Evolutionary conservation across 192 early-diverging fungal genomes (phyloP).

Genomic region (Backusella luteola): DNA sequence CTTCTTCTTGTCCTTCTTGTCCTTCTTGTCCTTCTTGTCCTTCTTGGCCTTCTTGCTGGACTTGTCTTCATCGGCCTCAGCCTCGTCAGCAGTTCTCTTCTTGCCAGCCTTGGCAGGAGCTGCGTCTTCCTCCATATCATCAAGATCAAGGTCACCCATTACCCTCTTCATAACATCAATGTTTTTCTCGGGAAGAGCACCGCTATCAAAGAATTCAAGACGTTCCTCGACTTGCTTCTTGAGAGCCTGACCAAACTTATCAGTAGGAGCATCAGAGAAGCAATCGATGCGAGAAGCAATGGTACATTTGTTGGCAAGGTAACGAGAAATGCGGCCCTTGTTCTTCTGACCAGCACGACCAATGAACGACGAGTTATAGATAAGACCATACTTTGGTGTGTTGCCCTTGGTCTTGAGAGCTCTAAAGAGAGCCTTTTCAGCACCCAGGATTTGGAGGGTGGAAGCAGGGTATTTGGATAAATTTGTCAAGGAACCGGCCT

Average conservation of each 20-base stretch:
- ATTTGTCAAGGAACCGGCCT: conserved; percentile 94
- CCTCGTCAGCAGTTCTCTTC: conserved; percentile 50
- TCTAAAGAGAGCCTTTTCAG: conserved; percentile 96
- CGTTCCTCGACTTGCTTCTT: conserved; percentile 95
- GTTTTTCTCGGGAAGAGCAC: conserved; percentile 89
- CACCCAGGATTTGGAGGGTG: conserved; percentile 98
- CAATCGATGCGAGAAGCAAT: conserved; percentile 97
- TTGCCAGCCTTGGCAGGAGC: conserved; percentile 22
- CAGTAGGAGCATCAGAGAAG: conserved; percentile 82
- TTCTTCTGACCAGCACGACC: conserved; percentile 95
- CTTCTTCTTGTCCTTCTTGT: conserved; percentile 59
- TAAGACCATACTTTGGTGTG: conserved; percentile 96
- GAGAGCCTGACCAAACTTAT: conserved; percentile 90
- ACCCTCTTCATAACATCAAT: conserved; percentile 93
- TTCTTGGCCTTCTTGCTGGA: conserved; percentile 47
- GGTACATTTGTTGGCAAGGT: conserved; percentile 97
- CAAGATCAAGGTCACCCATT: conserved; percentile 57
- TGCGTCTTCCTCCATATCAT: conserved; percentile 23
- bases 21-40: conserved; percentile 60
- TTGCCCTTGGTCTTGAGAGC: conserved; percentile 97
- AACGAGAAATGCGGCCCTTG: conserved; percentile 97
- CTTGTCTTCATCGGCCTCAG: conserved; percentile 73
- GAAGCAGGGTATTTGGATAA: conserved; percentile 96
- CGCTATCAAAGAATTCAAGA: conserved; percentile 90
- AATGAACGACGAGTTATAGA: conserved; percentile 95